Percentiles rank a stretch among this genome's conserved stretches.
Evolutionary conservation across 140 eudicot species (phyloP).

Genomic region (Erigeron philadelphicus): DNA sequence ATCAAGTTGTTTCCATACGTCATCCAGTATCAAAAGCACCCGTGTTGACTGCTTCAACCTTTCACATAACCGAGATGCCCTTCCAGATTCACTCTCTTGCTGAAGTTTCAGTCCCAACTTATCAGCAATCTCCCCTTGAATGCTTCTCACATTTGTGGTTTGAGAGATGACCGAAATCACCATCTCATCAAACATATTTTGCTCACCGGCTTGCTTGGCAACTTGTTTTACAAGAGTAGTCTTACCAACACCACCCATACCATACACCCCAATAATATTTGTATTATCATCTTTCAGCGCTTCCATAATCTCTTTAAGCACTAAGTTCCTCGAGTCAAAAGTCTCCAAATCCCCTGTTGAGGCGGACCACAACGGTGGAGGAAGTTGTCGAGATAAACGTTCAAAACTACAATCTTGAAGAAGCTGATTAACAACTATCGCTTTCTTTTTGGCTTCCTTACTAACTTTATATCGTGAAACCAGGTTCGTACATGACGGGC

Average conservation of each 20-base stretch:
- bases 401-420: slow-evolving; percentile 15
- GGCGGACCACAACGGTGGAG: slow-evolving; percentile 26
- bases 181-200: slow-evolving; percentile 33
- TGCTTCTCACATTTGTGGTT: slow-evolving; percentile 12
- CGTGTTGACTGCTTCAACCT: slow-evolving; percentile 25
- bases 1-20: slow-evolving; percentile 34
- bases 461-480: slow-evolving; percentile 20
- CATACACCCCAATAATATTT: slow-evolving; percentile 37
- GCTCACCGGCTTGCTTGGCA: slow-evolving; percentile 21
- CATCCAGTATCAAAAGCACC: slow-evolving; percentile 41
- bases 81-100: slow-evolving; percentile 11
- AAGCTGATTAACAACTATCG: slow-evolving; percentile 20
- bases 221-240: slow-evolving; percentile 31
- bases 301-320: slow-evolving; percentile 18
- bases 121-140: slow-evolving; percentile 35
- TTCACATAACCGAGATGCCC: slow-evolving; percentile 26
- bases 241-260: slow-evolving; percentile 48
- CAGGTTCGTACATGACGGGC: slow-evolving; percentile 13
- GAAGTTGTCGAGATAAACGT: slow-evolving; percentile 23
- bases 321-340: slow-evolving; percentile 27
- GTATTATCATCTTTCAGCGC: slow-evolving; percentile 27
- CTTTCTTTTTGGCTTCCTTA: slow-evolving; percentile 17
- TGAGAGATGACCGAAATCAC: slow-evolving; percentile 34
- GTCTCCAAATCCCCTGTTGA: slow-evolving; percentile 19
- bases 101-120: slow-evolving; percentile 27